A percentile compares a stretch with the other conserved stretches of the same genome.
These are phyloP conservation scores for Brachypodium distachyon DNA, from an alignment of 202 grass and related monocot species.

Conservation along the genomic window DNA sequence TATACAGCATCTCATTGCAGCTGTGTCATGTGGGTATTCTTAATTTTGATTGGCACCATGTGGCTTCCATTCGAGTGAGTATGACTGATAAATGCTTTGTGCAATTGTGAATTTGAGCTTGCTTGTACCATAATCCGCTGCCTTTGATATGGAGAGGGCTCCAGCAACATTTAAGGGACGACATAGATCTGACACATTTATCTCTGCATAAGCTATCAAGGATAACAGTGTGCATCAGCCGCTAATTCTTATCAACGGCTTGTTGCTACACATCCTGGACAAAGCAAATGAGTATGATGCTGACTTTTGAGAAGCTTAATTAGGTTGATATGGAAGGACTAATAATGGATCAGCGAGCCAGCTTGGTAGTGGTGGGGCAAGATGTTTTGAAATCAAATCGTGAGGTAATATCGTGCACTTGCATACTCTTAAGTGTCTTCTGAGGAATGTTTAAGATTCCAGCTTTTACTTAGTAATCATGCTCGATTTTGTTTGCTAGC, in stretches of 20 bases:
- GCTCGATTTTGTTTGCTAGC: conserved; percentile 35
- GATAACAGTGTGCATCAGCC: neutral
- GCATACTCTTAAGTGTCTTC: neutral
- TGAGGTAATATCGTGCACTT: conserved; percentile 35
- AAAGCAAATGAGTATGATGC: neutral
- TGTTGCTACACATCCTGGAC: neutral
- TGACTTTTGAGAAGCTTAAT: conserved; percentile 23
- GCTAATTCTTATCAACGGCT: neutral
- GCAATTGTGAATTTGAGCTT: neutral
- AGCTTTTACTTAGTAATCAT: conserved; percentile 30
- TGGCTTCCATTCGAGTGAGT: conserved; percentile 11
- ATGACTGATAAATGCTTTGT: neutral
- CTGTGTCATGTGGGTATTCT: conserved; percentile 24
- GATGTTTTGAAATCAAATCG: conserved; percentile 60
- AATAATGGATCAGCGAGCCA: conserved; percentile 39
- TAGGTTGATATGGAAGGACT: conserved; percentile 56
- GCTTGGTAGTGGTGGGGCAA: conserved; percentile 50
- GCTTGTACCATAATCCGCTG: neutral
- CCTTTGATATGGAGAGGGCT: neutral
- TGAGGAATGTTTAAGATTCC: neutral
- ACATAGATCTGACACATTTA: neutral
- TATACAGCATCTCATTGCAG: conserved; percentile 21
- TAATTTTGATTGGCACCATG: conserved; percentile 36
- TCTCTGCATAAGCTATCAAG: neutral
- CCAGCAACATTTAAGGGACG: neutral